Evolutionary conservation across 73 alveolate species (phyloP), one percentile per base, ranked within the genome.

Genomic region (Paramecium caudatum): DNA sequence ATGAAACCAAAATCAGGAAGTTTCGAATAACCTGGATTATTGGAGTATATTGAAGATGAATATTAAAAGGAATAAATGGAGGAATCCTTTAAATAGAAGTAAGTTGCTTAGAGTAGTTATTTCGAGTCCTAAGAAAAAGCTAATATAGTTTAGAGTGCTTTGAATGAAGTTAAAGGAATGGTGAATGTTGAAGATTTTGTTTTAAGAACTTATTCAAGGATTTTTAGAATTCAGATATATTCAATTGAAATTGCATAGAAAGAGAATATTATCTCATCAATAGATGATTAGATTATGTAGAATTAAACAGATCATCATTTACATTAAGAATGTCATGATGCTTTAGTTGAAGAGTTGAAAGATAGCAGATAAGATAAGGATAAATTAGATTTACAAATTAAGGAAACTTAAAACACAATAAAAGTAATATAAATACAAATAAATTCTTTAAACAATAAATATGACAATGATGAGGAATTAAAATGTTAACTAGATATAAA

Each of bases 41-140:
- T 97, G 15, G 99, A 95, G 65, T 97, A 94, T 90, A 68, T 97
- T 16, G 99, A 97, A 95, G 96, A 96, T 19, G 93, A 91, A 49
- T 91, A 93, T 61, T 65, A 95, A 25, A 98, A 97, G 74, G 96
- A 87, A 27, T 47, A 69, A 12, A 91, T 93, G 45, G 99, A 94
- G 9, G 90, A 65, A 33, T 30, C 83, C 7, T 65, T 33, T 12
- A 65, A 16, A 13, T 25, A 65, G 83, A 65, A 55, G n/a, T 23
- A 55, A 27, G 30, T 55, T 5, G 25, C 80, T 55, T 55, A 55
- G 25, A 55, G 80, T 25, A 17, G 80, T 8, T 55, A 55, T 55
- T 55, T 55, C 30, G 80, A 55, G 30, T 55, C 80, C 12, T 55
- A 55, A 23, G 80, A 55, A 55, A 55, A 55, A 27, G 80, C 80